phyloP scores from a whole-genome alignment of 75 land plant species.

The Sequoia sempervirens region DNA sequence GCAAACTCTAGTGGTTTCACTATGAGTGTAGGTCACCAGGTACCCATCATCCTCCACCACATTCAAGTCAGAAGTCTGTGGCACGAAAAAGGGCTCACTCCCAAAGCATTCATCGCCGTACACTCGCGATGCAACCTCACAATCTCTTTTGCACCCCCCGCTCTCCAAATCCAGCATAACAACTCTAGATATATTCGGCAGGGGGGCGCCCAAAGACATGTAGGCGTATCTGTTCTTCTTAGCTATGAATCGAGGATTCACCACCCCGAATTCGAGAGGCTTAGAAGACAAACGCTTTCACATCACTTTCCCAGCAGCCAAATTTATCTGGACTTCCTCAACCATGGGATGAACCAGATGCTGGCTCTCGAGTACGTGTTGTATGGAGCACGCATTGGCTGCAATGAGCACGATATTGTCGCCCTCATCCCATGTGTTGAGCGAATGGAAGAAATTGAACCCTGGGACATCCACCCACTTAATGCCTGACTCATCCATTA shows the following conservation, averaged over 20 bases:
- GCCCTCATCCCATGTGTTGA: slow-evolving; percentile 92
- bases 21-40: slow-evolving; percentile 50
- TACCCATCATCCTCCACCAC: slow-evolving; percentile 69
- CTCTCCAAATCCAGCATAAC: slow-evolving; percentile 63
- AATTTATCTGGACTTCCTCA: slow-evolving; percentile 53
- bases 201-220: slow-evolving; percentile 50
- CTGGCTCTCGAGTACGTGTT: slow-evolving; percentile 40
- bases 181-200: slow-evolving; percentile 62
- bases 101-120: slow-evolving; percentile 47
- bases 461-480: slow-evolving; percentile 74
- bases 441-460: slow-evolving; percentile 51
- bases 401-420: slow-evolving; percentile 43
- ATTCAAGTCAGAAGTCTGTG: neutral
- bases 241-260: slow-evolving; percentile 45
- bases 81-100: slow-evolving; percentile 79
- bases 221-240: slow-evolving; percentile 53
- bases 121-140: slow-evolving; percentile 35
- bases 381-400: slow-evolving; percentile 42
- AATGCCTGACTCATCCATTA: slow-evolving; percentile 29
- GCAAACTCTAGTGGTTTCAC: slow-evolving; percentile 48
- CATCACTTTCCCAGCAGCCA: slow-evolving; percentile 32
- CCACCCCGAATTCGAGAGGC: slow-evolving; percentile 62
- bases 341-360: slow-evolving; percentile 35
- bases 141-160: slow-evolving; percentile 6
- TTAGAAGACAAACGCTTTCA: slow-evolving; percentile 31